Evolutionary conservation across 139 green algal genomes (phyloP).

Genomic region (Edaphochlamys debaryana): DNA sequence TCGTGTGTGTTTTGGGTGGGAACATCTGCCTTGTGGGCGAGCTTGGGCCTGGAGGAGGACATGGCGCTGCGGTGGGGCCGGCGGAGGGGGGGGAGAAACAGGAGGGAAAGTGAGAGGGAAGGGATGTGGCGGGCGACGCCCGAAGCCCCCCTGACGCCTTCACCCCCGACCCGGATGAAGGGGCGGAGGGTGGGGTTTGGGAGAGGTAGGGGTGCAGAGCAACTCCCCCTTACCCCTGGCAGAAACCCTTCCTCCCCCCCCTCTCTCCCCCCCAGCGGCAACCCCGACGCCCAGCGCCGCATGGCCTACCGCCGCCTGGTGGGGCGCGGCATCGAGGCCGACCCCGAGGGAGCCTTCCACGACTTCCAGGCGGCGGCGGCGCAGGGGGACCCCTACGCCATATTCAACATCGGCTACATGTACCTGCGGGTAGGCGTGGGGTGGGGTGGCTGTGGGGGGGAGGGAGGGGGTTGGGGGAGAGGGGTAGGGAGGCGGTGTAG

Average conservation of each 20-base stretch:
- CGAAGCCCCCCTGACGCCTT: too few species aligned
- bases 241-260: too few species aligned
- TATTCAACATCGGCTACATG: conserved; percentile 80
- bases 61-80: conserved; percentile 49
- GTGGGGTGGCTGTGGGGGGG: too few species aligned
- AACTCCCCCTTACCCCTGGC: too few species aligned
- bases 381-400: conserved; percentile 62
- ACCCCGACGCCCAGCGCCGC: conserved; percentile 51
- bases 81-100: background rate
- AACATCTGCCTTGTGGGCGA: too few species aligned
- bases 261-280: conserved; percentile 34
- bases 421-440: conserved; percentile 54
- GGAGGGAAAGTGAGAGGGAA: background rate
- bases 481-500: too few species aligned
- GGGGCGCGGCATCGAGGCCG: conserved; percentile 62
- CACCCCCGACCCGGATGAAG: too few species aligned
- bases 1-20: background rate
- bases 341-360: conserved; percentile 59
- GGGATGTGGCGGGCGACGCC: too few species aligned
- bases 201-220: too few species aligned
- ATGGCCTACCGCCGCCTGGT: conserved; percentile 71
- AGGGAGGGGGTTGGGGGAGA: too few species aligned
- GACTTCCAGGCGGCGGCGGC: conserved; percentile 68
- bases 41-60: conserved; percentile 63
- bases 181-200: too few species aligned